phyloP scores from a whole-genome alignment of 1,284 basidiomycete genomes.

The Ustilago sp. region DNA sequence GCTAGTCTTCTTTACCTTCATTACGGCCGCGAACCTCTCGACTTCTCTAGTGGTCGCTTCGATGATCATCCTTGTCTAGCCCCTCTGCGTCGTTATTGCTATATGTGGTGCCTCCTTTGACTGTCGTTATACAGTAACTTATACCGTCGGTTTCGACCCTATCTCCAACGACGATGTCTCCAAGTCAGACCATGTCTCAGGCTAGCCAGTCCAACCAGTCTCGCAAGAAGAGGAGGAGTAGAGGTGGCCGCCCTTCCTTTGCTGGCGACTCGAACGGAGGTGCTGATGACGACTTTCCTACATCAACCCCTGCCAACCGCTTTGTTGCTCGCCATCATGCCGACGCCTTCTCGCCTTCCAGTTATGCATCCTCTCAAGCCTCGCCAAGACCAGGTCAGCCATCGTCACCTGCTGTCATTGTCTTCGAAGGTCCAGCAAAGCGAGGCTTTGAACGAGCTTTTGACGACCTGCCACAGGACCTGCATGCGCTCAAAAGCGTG shows the following conservation, averaged over 20 bases:
- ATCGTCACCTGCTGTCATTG: constrained; percentile 37
- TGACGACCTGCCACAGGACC: constrained; percentile 34
- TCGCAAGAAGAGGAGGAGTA: constrained; percentile 1
- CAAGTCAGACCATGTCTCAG: constrained; percentile 1
- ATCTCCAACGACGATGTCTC: neutral
- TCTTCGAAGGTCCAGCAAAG: constrained; percentile 36
- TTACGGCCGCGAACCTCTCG: too few relatives aligned
- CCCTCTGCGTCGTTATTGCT: neutral
- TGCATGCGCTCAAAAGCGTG: constrained; percentile 24
- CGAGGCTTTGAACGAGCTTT: constrained; percentile 42
- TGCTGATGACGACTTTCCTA: constrained; percentile 3
- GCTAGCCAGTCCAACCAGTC: neutral
- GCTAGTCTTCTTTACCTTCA: neutral
- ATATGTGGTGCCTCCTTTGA: neutral
- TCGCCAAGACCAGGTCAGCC: constrained; percentile 21
- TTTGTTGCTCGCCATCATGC: constrained; percentile 5
- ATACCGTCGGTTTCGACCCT: neutral
- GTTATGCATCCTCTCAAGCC: constrained; percentile 17
- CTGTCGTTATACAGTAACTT: neutral
- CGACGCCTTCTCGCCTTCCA: constrained; percentile 30
- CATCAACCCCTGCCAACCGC: constrained; percentile 31
- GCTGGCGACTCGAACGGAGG: neutral
- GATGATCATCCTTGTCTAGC: neutral
- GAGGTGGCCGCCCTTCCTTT: constrained; percentile 7
- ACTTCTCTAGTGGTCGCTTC: neutral